These are phyloP conservation scores for Metschnikowia corniflorae DNA, from an alignment of 805 yeast species.

Conservation along the genomic window DNA sequence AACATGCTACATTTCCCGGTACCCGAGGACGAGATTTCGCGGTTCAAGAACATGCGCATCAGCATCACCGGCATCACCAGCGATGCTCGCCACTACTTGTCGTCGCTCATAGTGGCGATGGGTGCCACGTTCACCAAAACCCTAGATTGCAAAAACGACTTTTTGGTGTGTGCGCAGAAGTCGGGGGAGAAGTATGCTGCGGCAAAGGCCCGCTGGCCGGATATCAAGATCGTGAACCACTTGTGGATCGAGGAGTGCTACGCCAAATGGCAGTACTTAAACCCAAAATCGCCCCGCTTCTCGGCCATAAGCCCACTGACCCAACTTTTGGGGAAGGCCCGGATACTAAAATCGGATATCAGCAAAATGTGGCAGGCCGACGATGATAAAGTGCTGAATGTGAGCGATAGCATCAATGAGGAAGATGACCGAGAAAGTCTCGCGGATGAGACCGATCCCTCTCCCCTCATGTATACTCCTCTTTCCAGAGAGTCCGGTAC, in stretches of 20 bases:
- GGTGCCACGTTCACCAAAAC: conserved; percentile 79
- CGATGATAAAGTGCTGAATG: conserved; percentile 12
- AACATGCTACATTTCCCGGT: conserved; percentile 71
- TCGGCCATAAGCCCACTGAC: conserved; percentile 26
- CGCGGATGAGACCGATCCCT: conserved; percentile 2
- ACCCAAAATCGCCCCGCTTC: conserved; percentile 46
- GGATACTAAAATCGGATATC: conserved; percentile 1
- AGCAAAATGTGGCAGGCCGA: background rate
- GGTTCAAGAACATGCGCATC: conserved; percentile 52
- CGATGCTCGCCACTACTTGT: conserved; percentile 72
- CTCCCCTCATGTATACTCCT: background rate
- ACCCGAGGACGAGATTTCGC: conserved; percentile 48
- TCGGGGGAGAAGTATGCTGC: conserved; percentile 74
- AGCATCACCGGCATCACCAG: conserved; percentile 83
- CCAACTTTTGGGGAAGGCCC: conserved; percentile 7
- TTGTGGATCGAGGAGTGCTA: conserved; percentile 86
- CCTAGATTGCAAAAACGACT: conserved; percentile 62
- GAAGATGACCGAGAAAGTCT: conserved; percentile 2
- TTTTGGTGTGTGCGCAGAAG: conserved; percentile 63
- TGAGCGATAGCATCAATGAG: conserved; percentile 24
- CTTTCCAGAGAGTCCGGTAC: background rate
- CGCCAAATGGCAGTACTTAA: conserved; percentile 52
- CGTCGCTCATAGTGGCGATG: conserved; percentile 55
- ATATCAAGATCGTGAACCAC: conserved; percentile 64
- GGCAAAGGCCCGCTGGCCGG: conserved; percentile 59